Conservation (phyloP, 208 protist species). For the Borovskyia barvae region DNA sequence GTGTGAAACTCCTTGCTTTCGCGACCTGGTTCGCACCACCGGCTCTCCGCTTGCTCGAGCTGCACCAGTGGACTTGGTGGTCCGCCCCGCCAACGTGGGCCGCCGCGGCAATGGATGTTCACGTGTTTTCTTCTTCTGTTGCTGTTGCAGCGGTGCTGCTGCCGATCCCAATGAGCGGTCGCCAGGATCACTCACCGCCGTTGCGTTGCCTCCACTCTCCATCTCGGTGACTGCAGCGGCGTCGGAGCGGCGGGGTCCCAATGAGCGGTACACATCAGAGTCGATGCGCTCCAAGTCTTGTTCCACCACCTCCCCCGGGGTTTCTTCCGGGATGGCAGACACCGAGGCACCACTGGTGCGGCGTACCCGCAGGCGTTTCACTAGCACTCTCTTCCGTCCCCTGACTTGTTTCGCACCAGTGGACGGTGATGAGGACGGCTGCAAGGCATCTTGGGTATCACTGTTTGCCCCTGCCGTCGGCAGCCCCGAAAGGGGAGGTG, state of each 20-base stretch:
- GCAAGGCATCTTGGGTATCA: slow-evolving; percentile 2
- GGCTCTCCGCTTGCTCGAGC: slow-evolving; percentile 4
- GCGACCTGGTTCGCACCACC: slow-evolving; percentile 16
- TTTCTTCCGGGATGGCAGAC: slow-evolving; percentile 36
- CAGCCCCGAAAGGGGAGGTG: not conserved
- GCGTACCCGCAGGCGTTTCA: slow-evolving; percentile 31
- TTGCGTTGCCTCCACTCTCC: too few species aligned
- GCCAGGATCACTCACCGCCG: too few species aligned
- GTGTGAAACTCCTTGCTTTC: slow-evolving; percentile 16
- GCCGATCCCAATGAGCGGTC: too few species aligned
- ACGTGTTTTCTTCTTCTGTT: slow-evolving; percentile 7
- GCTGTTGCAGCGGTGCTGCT: not conserved
- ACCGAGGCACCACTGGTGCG: slow-evolving; percentile 34
- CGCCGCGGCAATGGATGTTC: slow-evolving; percentile 7
- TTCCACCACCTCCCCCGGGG: slow-evolving; percentile 46
- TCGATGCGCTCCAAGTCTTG: slow-evolving; percentile 22
- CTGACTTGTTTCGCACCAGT: slow-evolving; percentile 16
- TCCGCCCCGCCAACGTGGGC: slow-evolving; percentile 5
- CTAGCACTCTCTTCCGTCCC: slow-evolving; percentile 42
- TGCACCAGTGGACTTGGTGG: not conserved
- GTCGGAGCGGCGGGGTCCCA: too few species aligned
- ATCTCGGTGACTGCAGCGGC: too few species aligned
- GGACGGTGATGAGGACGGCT: slow-evolving; percentile 4
- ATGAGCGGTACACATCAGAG: not conserved
- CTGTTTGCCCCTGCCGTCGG: slow-evolving; percentile 2